phyloP scores from a whole-genome alignment of 2,329 filamentous ascomycete species.

The Verticillium zaregamsianum region DNA sequence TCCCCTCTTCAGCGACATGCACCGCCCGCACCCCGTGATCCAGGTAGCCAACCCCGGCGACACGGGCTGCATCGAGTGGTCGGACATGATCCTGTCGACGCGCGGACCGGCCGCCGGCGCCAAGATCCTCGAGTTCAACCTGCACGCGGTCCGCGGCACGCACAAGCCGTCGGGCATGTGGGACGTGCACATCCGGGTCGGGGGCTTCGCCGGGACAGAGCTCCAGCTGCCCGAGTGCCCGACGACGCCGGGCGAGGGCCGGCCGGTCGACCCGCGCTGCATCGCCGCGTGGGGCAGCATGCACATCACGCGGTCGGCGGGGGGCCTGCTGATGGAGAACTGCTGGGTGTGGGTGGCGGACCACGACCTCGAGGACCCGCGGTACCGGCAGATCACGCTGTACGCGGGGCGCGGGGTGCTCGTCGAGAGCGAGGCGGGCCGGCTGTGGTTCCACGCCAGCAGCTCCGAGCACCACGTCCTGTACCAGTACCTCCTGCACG shows the following conservation, averaged over 20 bases:
- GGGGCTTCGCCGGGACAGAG: constrained; percentile 66
- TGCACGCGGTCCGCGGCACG: constrained; percentile 37
- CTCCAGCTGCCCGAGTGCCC: constrained; percentile 60
- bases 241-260: constrained; percentile 33
- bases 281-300: constrained; percentile 39
- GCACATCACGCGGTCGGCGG: constrained; percentile 33
- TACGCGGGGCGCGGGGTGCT: constrained; percentile 49
- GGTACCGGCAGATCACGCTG: constrained; percentile 44
- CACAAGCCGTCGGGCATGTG: constrained; percentile 55
- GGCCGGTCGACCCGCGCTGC: constrained; percentile 25
- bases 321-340: constrained; percentile 37
- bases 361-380: constrained; percentile 49
- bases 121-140: constrained; percentile 69
- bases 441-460: constrained; percentile 61
- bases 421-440: constrained; percentile 36
- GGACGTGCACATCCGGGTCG: constrained; percentile 75
- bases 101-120: constrained; percentile 64
- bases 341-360: constrained; percentile 46
- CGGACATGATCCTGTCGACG: constrained; percentile 68
- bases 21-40: constrained; percentile 59
- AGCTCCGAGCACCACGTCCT: constrained; percentile 61
- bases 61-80: constrained; percentile 62
- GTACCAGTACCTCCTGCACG: constrained; percentile 65
- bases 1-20: constrained; percentile 49
- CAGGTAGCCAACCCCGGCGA: constrained; percentile 63